Evolutionary conservation across 2,329 filamentous ascomycete species (phyloP).

Genomic region (Verticillium albo-atrum): DNA sequence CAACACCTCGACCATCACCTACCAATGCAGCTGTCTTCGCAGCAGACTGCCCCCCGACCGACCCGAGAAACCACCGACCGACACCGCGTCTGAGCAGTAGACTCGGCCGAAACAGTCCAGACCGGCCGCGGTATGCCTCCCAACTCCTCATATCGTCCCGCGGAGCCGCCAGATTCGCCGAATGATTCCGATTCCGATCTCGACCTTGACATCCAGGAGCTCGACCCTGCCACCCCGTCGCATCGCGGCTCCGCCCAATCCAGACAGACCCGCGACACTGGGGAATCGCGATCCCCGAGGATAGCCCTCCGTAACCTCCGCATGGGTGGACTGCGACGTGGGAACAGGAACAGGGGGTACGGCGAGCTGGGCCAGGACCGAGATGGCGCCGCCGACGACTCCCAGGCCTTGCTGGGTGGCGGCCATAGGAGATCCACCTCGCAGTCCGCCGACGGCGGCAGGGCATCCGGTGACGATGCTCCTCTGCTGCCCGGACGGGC

Average conservation of each 20-base stretch:
- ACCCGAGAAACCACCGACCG: background rate
- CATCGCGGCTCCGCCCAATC: constrained; percentile 27
- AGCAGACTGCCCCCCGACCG: background rate
- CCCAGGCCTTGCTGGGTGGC: constrained; percentile 53
- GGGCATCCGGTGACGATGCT: constrained; percentile 63
- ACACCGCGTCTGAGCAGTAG: background rate
- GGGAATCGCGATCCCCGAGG: constrained; percentile 35
- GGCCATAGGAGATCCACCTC: constrained; percentile 28
- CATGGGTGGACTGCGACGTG: constrained; percentile 59
- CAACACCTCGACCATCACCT: background rate
- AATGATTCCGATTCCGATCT: constrained; percentile 75
- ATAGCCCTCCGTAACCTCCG: constrained; percentile 71
- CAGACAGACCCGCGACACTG: constrained; percentile 25
- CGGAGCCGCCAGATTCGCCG: constrained; percentile 61
- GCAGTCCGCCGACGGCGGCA: constrained; percentile 57
- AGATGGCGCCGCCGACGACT: constrained; percentile 60
- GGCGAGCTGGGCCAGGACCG: constrained; percentile 55
- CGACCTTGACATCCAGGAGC: constrained; percentile 73
- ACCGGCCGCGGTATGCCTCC: constrained; percentile 49
- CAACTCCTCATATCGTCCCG: constrained; percentile 44
- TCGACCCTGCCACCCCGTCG: constrained; percentile 54
- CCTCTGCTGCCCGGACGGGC: constrained; percentile 59
- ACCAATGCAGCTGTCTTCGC: background rate
- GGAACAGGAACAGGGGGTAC: constrained; percentile 51
- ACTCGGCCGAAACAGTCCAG: background rate